These are phyloP conservation scores for Coffea eugenioides DNA, from an alignment of 257 asterid genomes.

Conservation along the genomic window DNA sequence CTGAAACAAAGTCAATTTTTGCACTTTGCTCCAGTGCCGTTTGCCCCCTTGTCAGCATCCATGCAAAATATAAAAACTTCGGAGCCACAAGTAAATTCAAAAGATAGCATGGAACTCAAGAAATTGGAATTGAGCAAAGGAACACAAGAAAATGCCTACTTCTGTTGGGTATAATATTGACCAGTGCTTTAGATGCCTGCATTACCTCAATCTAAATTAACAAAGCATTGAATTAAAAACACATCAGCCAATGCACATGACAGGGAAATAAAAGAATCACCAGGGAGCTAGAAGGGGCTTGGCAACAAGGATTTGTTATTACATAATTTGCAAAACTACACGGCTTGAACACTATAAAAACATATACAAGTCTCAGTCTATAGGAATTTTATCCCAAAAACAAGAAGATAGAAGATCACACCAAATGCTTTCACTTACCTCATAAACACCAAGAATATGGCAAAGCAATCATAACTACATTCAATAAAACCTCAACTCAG, in stretches of 20 bases:
- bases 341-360: no score
- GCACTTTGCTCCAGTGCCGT: conserved; percentile 5
- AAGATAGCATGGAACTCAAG: background rate
- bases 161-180: background rate
- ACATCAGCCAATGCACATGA: background rate
- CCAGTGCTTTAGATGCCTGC: background rate
- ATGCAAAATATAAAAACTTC: background rate
- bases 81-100: background rate
- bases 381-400: background rate
- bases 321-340: background rate
- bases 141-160: background rate
- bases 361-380: background rate
- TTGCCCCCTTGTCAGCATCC: background rate
- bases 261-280: background rate
- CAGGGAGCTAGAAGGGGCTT: background rate
- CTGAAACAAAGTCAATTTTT: background rate
- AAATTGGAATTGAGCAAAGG: background rate
- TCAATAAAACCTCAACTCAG: background rate
- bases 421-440: conserved; percentile 7
- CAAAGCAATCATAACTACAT: conserved; percentile 19
- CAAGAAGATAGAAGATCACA: background rate
- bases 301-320: background rate
- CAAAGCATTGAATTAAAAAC: background rate
- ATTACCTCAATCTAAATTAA: background rate
- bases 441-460: conserved; percentile 12